phyloP scores from a whole-genome alignment of 2,329 filamentous ascomycete species.

The Neopestalotiopsis clavispora region DNA sequence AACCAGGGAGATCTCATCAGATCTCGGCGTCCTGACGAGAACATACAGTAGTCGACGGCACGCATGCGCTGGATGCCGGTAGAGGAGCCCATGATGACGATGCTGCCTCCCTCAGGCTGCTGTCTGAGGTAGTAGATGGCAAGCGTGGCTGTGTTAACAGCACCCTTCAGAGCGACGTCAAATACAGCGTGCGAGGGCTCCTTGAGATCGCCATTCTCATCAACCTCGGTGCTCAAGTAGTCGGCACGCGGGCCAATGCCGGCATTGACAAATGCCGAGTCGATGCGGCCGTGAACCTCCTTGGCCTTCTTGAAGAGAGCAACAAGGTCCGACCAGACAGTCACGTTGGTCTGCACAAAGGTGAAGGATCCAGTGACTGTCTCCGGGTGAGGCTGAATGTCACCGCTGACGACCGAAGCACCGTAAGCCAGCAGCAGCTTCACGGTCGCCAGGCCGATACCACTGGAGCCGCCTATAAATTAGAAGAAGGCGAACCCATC shows the following conservation, averaged over 20 bases:
- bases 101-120: conserved; percentile 51
- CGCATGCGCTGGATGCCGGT: conserved; percentile 56
- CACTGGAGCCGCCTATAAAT: conserved; percentile 57
- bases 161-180: conserved; percentile 56
- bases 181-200: conserved; percentile 47
- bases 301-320: conserved; percentile 56
- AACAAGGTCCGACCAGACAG: conserved; percentile 53
- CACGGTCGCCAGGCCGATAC: conserved; percentile 63
- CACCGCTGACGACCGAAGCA: conserved; percentile 59
- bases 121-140: conserved; percentile 55
- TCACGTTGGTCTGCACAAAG: conserved; percentile 53
- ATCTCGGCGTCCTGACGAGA: no score
- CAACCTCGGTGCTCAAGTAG: conserved; percentile 51
- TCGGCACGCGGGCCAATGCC: conserved; percentile 53
- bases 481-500: not conserved
- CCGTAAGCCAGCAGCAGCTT: conserved; percentile 55
- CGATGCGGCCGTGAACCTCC: conserved; percentile 73
- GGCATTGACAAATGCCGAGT: conserved; percentile 75
- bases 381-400: conserved; percentile 49
- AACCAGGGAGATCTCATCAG: no score
- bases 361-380: conserved; percentile 33
- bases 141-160: conserved; percentile 54
- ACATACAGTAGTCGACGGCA: conserved; percentile 54
- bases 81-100: conserved; percentile 58
- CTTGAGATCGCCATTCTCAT: conserved; percentile 52